Evolutionary conservation across 2,329 filamentous ascomycete genomes (phyloP).

Genomic region (Cytospora piceae): DNA sequence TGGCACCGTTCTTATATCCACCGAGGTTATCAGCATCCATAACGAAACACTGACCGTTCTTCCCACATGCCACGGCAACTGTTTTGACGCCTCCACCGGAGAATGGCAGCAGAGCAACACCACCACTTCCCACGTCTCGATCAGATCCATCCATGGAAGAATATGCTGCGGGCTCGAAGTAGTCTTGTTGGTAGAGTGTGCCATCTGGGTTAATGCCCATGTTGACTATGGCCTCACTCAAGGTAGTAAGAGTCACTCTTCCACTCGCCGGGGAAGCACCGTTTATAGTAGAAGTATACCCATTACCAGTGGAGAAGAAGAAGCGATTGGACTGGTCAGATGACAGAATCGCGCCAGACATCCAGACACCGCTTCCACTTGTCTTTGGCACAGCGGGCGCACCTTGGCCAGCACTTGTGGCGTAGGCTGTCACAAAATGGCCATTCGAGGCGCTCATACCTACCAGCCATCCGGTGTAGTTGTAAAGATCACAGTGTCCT

Average conservation of each 20-base stretch:
- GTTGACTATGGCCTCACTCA: slow-evolving; percentile 51
- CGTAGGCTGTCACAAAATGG: slow-evolving; percentile 31
- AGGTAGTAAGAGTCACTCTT: slow-evolving; percentile 39
- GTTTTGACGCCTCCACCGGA: slow-evolving; percentile 9
- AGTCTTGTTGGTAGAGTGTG: slow-evolving; percentile 42
- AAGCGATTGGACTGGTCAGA: slow-evolving; percentile 28
- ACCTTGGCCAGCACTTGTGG: slow-evolving; percentile 19
- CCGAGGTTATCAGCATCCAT: slow-evolving; percentile 35
- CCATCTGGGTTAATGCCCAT: slow-evolving; percentile 40
- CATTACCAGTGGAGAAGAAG: slow-evolving; percentile 40
- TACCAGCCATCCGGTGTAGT: slow-evolving; percentile 43
- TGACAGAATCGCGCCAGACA: slow-evolving; percentile 12
- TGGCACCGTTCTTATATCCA: slow-evolving; percentile 40
- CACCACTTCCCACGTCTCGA: slow-evolving; percentile 52
- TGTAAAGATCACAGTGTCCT: slow-evolving; percentile 52
- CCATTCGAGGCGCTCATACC: slow-evolving; percentile 37
- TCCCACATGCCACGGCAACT: slow-evolving; percentile 55
- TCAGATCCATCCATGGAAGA: slow-evolving; percentile 53
- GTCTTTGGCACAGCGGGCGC: slow-evolving; percentile 21
- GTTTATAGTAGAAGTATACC: slow-evolving; percentile 37
- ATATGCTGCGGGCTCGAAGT: slow-evolving; percentile 60
- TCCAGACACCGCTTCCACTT: slow-evolving; percentile 16
- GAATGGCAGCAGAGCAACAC: slow-evolving; percentile 40
- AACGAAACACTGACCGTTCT: slow-evolving; percentile 52
- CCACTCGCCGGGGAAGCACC: slow-evolving; percentile 42